Evolutionary conservation across 495 filamentous ascomycete species (phyloP).

Genomic region (Aspergillus kassunensis): DNA sequence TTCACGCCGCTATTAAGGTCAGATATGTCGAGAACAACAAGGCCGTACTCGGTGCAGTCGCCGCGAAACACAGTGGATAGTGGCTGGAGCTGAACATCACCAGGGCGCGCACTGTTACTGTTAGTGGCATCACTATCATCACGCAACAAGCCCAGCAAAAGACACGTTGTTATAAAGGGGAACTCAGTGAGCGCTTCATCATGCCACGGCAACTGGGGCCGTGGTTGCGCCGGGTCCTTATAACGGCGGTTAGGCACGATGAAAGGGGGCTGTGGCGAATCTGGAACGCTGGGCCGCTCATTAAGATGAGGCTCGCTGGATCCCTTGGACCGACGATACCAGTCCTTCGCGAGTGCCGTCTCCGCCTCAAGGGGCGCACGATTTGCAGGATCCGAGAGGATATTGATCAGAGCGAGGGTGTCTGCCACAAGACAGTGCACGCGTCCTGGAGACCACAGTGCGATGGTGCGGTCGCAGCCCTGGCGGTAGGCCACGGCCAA

Average conservation of each 20-base stretch:
- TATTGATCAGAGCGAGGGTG: slow-evolving; percentile 15
- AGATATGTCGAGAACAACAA: slow-evolving; percentile 18
- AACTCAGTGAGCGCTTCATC: slow-evolving; percentile 15
- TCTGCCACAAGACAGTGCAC: slow-evolving; percentile 11
- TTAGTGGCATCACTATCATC: slow-evolving; percentile 2
- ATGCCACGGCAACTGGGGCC: slow-evolving; percentile 15
- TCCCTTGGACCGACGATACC: slow-evolving; percentile 15
- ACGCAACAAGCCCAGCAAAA: slow-evolving; percentile 17
- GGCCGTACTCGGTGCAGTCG: slow-evolving; percentile 21
- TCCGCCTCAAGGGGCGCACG: slow-evolving; percentile 19
- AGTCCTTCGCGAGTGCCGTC: slow-evolving; percentile 6
- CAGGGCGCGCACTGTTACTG: slow-evolving; percentile 5
- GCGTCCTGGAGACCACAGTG: neutral
- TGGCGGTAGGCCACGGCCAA: slow-evolving; percentile 22
- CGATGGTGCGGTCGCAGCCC: slow-evolving; percentile 2
- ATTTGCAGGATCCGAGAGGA: slow-evolving; percentile 15
- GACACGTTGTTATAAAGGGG: slow-evolving; percentile 16
- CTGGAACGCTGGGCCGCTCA: slow-evolving; percentile 18
- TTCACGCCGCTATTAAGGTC: slow-evolving; percentile 16
- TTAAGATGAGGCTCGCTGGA: neutral
- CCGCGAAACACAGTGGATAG: slow-evolving; percentile 17
- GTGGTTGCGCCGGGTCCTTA: slow-evolving; percentile 6
- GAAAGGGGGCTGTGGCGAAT: slow-evolving; percentile 17
- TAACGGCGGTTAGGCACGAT: slow-evolving; percentile 1
- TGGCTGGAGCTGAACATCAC: slow-evolving; percentile 18